A percentile compares a stretch with the other conserved stretches of the same genome.
These are phyloP conservation scores for Takashimella tepidaria DNA, from an alignment of 1,284 basidiomycete species.

Conservation along the genomic window DNA sequence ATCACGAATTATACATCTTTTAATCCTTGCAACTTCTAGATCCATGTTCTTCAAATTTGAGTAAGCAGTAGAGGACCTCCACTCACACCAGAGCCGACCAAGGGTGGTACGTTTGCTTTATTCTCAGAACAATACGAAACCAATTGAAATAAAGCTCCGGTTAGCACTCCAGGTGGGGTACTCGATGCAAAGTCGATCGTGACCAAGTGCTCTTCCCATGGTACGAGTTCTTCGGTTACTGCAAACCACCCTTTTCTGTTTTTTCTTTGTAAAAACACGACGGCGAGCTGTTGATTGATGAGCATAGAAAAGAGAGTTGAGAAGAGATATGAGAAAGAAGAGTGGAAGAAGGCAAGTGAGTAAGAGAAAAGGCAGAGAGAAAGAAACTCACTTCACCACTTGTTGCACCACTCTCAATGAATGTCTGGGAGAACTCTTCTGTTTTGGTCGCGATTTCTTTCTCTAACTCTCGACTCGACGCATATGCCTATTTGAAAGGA, in stretches of 20 bases:
- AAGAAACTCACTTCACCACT: conserved; percentile 28
- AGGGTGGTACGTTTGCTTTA: conserved; percentile 34
- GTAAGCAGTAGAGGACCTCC: no score
- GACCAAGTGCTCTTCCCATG: conserved; percentile 46
- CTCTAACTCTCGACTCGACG: conserved; percentile 21
- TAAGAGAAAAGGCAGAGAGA: background rate
- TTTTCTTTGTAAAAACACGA: conserved; percentile 41
- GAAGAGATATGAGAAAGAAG: no score
- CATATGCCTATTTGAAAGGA: conserved; percentile 5
- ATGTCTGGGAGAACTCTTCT: conserved; percentile 28
- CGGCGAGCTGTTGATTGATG: conserved; percentile 33
- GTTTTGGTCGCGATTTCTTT: conserved; percentile 28
- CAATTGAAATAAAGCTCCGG: conserved; percentile 30
- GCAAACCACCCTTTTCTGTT: conserved; percentile 45
- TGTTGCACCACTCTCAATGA: conserved; percentile 20
- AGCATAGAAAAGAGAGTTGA: no score
- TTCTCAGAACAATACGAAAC: conserved; percentile 37
- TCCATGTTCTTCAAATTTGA: no score
- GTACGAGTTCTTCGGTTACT: conserved; percentile 42
- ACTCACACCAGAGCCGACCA: conserved; percentile 26
- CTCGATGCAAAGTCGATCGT: conserved; percentile 19
- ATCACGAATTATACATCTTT: no score
- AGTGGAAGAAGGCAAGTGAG: no score
- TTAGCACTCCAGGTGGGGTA: conserved; percentile 19
- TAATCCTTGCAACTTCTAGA: no score